These are phyloP conservation scores for Smallanthus sonchifolius DNA, from an alignment of 129 eudicot genomes.

Conservation along the genomic window DNA sequence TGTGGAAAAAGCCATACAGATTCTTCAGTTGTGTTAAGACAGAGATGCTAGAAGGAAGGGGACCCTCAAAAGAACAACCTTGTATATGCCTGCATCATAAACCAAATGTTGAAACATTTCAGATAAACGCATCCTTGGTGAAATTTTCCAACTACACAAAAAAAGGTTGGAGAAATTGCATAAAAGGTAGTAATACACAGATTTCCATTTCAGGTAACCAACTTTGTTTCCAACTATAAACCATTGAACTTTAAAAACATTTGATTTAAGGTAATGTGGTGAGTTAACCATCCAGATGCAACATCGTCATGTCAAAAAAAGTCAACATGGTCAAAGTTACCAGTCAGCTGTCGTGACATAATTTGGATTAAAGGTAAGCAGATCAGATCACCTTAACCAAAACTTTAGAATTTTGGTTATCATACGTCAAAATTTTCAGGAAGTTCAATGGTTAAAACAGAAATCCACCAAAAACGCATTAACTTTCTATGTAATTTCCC, in stretches of 20 bases:
- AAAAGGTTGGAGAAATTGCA: too few relatives aligned
- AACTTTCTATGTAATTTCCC: neutral
- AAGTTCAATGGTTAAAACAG: neutral
- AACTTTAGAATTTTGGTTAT: neutral
- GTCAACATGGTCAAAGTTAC: neutral
- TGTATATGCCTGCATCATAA: slow-evolving; percentile 62
- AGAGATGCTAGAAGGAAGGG: slow-evolving; percentile 65
- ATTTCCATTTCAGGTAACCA: neutral
- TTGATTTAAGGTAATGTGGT: too few relatives aligned
- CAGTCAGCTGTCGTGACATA: neutral
- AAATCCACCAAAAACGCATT: neutral
- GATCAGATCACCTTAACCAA: too few relatives aligned
- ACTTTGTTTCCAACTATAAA: too few relatives aligned
- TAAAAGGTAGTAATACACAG: neutral
- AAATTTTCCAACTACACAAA: neutral
- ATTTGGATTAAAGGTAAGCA: neutral
- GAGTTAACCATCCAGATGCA: neutral
- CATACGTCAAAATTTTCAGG: neutral
- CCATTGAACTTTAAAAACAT: too few relatives aligned
- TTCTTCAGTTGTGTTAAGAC: slow-evolving; percentile 52
- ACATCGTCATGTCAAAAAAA: neutral
- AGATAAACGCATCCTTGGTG: neutral
- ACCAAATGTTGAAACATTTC: neutral
- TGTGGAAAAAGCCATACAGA: slow-evolving; percentile 29
- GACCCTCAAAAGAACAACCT: slow-evolving; percentile 78